These are phyloP conservation scores for Fraxinus cuspidata DNA, from an alignment of 257 asterid genomes.

Conservation along the genomic window DNA sequence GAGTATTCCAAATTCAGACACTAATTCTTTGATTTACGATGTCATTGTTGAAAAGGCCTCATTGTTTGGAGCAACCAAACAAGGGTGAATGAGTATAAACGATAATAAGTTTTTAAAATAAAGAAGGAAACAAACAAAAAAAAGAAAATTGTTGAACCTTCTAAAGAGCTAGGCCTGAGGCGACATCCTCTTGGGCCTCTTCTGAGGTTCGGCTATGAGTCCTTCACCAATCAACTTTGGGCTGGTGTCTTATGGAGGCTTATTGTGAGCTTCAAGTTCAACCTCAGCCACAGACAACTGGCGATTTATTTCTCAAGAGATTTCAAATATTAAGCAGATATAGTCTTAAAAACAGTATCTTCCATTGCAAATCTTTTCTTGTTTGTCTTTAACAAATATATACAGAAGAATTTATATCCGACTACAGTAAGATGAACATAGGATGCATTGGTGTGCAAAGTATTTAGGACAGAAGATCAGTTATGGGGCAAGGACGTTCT, in stretches of 20 bases:
- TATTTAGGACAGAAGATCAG: slow-evolving; percentile 26
- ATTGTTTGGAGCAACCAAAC: no score
- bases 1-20: no score
- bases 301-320: slow-evolving; percentile 67
- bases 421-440: neutral
- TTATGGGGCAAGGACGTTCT: slow-evolving; percentile 78
- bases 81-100: no score
- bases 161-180: no score
- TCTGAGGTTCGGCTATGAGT: no score
- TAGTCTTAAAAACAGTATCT: neutral
- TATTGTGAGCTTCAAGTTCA: slow-evolving; percentile 74
- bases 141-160: no score
- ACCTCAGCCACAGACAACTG: slow-evolving; percentile 82
- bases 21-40: no score
- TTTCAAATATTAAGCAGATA: slow-evolving; percentile 34
- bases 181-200: no score
- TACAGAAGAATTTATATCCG: neutral
- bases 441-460: neutral
- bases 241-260: slow-evolving; percentile 69
- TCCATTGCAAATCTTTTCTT: slow-evolving; percentile 1
- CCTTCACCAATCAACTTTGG: slow-evolving; percentile 71
- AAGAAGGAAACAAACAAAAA: no score
- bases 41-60: no score
- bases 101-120: no score
- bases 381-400: slow-evolving; percentile 11